Evolutionary conservation across 1,284 basidiomycete genomes (phyloP).

Genomic region (Apiotrichum brassicae): DNA sequence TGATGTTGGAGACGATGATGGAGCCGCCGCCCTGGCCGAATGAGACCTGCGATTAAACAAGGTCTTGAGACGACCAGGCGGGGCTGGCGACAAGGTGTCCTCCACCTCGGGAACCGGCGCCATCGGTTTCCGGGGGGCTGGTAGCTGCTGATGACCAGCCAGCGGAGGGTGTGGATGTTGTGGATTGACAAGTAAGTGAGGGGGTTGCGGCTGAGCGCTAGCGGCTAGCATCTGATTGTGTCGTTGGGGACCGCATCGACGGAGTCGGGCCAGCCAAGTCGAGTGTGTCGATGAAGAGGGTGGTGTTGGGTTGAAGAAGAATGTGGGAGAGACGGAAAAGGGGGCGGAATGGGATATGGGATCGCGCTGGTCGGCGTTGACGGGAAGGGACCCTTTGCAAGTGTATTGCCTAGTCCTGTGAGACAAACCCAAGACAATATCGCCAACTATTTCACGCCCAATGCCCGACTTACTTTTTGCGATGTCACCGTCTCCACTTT

Average conservation of each 20-base stretch:
- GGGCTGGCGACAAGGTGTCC: conserved; percentile 1
- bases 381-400: too few relatives aligned
- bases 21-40: not conserved
- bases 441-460: too few relatives aligned
- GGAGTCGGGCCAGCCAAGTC: not conserved
- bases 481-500: too few relatives aligned
- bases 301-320: too few relatives aligned
- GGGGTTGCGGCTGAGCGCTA: conserved; percentile 2
- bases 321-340: not conserved
- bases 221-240: conserved; percentile 1
- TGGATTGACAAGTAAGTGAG: not conserved
- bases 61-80: not conserved
- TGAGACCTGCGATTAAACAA: not conserved
- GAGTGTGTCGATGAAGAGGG: too few relatives aligned
- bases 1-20: not conserved
- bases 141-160: not conserved
- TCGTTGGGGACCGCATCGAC: not conserved
- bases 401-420: too few relatives aligned
- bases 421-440: too few relatives aligned
- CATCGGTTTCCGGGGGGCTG: conserved; percentile 2
- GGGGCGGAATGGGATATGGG: too few relatives aligned
- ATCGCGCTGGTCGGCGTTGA: too few relatives aligned
- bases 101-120: conserved; percentile 6
- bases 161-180: not conserved
- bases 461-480: too few relatives aligned